A percentile compares a stretch with the other conserved stretches of the same genome.
Conservation (phyloP, 2,329 filamentous ascomycete genomes). For the Emergomyces orientalis region DNA sequence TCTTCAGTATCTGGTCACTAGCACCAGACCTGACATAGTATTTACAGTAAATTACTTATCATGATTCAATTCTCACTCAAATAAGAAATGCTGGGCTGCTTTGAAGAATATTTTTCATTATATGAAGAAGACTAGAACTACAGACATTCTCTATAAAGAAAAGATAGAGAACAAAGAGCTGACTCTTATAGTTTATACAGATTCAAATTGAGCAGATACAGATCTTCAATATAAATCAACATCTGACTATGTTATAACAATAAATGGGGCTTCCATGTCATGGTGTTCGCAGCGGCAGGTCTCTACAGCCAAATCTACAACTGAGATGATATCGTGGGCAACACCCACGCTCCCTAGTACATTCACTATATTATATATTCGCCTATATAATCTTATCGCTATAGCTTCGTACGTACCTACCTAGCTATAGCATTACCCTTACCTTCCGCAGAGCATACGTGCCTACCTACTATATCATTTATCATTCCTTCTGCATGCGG, state of each 20-base stretch:
- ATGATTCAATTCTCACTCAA: not conserved
- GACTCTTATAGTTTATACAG: not conserved
- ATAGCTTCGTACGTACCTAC: too few relatives aligned
- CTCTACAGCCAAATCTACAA: not conserved
- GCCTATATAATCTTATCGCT: too few relatives aligned
- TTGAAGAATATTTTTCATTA: not conserved
- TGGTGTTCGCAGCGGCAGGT: not conserved
- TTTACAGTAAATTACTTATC: not conserved
- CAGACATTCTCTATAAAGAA: not conserved
- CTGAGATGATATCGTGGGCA: too few relatives aligned
- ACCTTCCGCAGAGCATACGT: too few relatives aligned
- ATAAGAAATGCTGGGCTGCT: not conserved
- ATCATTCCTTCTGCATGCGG: too few relatives aligned
- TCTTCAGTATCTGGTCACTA: not conserved
- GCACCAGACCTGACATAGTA: not conserved
- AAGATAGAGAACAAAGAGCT: not conserved
- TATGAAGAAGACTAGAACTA: not conserved
- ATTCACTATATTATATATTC: too few relatives aligned
- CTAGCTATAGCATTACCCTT: too few relatives aligned
- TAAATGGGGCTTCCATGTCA: not conserved
- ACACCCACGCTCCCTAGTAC: too few relatives aligned
- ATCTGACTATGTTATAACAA: not conserved
- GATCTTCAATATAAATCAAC: not conserved
- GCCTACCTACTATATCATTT: too few relatives aligned
- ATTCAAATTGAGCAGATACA: not conserved